Evolutionary conservation across 805 yeast genomes (phyloP).

Genomic region (Yarrowia bubula): DNA sequence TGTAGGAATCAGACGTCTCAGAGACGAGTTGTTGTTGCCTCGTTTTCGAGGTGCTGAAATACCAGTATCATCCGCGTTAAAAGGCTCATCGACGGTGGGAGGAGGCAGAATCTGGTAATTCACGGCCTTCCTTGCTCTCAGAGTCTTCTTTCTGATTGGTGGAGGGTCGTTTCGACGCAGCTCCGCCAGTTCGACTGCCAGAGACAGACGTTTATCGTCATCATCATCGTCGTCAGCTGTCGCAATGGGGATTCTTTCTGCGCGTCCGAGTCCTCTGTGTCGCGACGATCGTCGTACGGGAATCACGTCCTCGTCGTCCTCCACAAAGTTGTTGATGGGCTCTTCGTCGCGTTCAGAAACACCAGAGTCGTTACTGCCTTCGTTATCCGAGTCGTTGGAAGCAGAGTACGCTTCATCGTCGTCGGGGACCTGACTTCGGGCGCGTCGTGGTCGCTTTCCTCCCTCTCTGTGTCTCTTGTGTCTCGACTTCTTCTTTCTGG

Average conservation of each 20-base stretch:
- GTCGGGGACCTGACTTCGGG: conserved; percentile 20
- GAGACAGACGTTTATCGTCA: conserved; percentile 13
- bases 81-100: conserved; percentile 42
- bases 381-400: conserved; percentile 8
- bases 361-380: neutral
- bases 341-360: conserved; percentile 11
- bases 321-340: conserved; percentile 18
- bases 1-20: conserved; percentile 81
- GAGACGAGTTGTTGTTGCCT: conserved; percentile 43
- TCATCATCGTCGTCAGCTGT: conserved; percentile 29
- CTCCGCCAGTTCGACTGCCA: conserved; percentile 33
- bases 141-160: conserved; percentile 42
- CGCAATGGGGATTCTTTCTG: conserved; percentile 3
- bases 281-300: conserved; percentile 4
- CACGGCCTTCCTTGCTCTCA: conserved; percentile 68
- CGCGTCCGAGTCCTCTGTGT: conserved; percentile 4
- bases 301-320: conserved; percentile 16
- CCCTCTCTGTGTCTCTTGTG: neutral
- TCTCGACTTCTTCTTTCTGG: conserved; percentile 1
- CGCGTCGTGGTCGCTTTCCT: conserved; percentile 4
- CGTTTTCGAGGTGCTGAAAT: conserved; percentile 41
- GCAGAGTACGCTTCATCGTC: conserved; percentile 20
- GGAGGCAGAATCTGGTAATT: conserved; percentile 87
- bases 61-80: conserved; percentile 37
- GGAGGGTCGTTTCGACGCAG: conserved; percentile 45